Conservation (phyloP, 805 yeast species). For the Zygosaccharomyces pseudorouxii region DNA sequence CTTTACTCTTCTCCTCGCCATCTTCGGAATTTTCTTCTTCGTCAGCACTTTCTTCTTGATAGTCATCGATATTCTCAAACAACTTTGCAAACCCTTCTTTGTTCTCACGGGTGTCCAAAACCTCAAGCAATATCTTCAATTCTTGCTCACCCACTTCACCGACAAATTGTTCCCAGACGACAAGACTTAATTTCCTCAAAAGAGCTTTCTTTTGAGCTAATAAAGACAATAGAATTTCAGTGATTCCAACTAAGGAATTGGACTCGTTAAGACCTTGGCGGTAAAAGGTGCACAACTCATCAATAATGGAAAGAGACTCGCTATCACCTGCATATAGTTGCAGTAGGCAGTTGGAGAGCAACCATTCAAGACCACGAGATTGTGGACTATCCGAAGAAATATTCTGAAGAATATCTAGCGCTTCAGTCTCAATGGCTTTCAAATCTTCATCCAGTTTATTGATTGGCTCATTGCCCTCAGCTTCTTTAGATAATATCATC, state of each 20-base stretch:
- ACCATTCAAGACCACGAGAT: constrained; percentile 63
- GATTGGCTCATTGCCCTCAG: constrained; percentile 26
- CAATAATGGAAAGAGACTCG: constrained; percentile 70
- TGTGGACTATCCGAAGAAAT: constrained; percentile 37
- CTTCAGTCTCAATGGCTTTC: constrained; percentile 42
- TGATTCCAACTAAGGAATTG: constrained; percentile 45
- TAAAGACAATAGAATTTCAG: constrained; percentile 56
- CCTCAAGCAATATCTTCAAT: constrained; percentile 48
- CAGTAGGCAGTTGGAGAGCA: constrained; percentile 69
- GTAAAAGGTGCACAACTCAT: constrained; percentile 51
- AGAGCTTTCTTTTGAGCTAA: constrained; percentile 54
- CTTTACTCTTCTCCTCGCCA: constrained; percentile 35
- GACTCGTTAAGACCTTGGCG: constrained; percentile 35
- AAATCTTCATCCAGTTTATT: constrained; percentile 58
- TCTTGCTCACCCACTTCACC: constrained; percentile 42
- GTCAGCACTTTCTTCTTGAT: constrained; percentile 41
- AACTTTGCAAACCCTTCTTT: constrained; percentile 72
- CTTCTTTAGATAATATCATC: constrained; percentile 31
- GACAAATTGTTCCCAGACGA: constrained; percentile 56
- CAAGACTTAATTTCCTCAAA: constrained; percentile 52
- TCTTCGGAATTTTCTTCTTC: constrained; percentile 41
- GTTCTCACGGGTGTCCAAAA: constrained; percentile 65
- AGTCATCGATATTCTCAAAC: constrained; percentile 60
- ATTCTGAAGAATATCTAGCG: constrained; percentile 45
- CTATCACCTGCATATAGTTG: constrained; percentile 73